These are phyloP conservation scores for Eucalyptus cloeziana DNA, from an alignment of 345 rosid species.

Conservation along the genomic window DNA sequence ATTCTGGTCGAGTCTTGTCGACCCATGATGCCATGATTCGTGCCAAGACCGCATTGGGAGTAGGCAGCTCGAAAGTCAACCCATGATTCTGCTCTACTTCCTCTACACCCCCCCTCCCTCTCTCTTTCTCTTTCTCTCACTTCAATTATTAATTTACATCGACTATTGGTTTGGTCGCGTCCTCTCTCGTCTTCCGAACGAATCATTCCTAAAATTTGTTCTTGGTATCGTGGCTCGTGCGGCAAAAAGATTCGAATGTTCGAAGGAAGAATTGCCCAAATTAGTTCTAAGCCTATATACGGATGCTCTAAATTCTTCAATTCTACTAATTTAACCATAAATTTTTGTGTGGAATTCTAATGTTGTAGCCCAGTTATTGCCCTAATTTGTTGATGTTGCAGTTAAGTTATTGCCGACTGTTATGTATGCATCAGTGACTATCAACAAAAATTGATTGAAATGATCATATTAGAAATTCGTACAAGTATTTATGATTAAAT, in stretches of 20 bases:
- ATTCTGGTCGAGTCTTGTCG: background rate
- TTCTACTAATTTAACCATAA: background rate
- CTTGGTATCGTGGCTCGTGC: background rate
- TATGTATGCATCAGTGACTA: fast-evolving
- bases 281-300: background rate
- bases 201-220: background rate
- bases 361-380: fast-evolving
- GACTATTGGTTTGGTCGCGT: background rate
- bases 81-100: background rate
- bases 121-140: background rate
- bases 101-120: background rate
- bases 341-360: fast-evolving
- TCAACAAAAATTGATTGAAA: fast-evolving
- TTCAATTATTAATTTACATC: background rate
- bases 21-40: background rate
- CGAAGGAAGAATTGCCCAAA: background rate
- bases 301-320: background rate
- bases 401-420: background rate
- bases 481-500: background rate
- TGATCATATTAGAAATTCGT: background rate
- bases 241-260: background rate
- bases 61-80: background rate
- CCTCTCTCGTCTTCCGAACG: background rate
- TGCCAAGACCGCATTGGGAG: background rate
- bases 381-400: background rate